Evolutionary conservation across 1,284 basidiomycete species (phyloP).

Genomic region (Mycena sp.): DNA sequence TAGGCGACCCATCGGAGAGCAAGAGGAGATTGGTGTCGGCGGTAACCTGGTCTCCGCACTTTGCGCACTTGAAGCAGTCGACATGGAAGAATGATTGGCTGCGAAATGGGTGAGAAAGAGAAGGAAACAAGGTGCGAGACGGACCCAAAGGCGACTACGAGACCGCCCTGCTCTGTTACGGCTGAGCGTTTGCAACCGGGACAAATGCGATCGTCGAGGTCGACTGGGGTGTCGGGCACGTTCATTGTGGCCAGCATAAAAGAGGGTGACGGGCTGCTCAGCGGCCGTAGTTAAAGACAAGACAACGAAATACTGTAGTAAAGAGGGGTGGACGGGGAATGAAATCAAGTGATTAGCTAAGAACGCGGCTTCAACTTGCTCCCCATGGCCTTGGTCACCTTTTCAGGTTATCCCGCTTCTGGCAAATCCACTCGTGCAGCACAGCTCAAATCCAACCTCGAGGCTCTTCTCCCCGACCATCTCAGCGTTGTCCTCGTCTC

Average conservation of each 20-base stretch:
- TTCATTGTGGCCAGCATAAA: conserved; percentile 48
- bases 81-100: conserved; percentile 88
- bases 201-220: conserved; percentile 73
- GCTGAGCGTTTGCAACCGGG: conserved; percentile 89
- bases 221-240: conserved; percentile 30
- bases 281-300: conserved; percentile 35
- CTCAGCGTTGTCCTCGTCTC: conserved; percentile 27
- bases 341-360: background rate
- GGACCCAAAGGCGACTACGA: conserved; percentile 93
- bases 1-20: conserved; percentile 95
- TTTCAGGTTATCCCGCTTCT: conserved; percentile 90
- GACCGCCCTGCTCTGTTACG: conserved; percentile 85
- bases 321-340: conserved; percentile 13
- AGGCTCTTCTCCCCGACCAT: conserved; percentile 21
- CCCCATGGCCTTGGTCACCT: conserved; percentile 91
- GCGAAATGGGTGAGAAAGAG: conserved; percentile 26
- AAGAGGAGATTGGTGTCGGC: conserved; percentile 96
- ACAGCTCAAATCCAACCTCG: conserved; percentile 74
- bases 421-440: conserved; percentile 85
- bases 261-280: conserved; percentile 42
- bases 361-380: background rate
- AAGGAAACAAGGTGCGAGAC: conserved; percentile 33
- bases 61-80: conserved; percentile 87
- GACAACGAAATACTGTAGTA: conserved; percentile 27
- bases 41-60: conserved; percentile 83